phyloP scores from a whole-genome alignment of 805 yeast species.

The Metschnikowia aberdeeniae region DNA sequence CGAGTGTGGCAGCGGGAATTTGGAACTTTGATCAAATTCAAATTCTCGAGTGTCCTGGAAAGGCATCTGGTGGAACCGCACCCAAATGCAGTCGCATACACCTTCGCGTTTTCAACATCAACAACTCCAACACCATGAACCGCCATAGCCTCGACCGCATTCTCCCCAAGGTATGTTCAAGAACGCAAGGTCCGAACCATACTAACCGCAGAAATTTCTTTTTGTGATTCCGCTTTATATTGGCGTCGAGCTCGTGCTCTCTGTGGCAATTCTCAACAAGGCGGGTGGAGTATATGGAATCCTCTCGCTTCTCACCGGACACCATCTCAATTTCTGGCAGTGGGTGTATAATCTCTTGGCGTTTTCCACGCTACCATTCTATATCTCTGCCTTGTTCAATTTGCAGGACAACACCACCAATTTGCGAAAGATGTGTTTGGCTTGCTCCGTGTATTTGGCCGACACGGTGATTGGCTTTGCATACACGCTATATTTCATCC shows the following conservation, averaged over 20 bases:
- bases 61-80: too few species aligned
- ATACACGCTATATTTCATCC: conserved; percentile 70
- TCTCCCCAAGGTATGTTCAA: conserved; percentile 12
- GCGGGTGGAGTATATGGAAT: conserved; percentile 87
- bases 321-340: conserved; percentile 76
- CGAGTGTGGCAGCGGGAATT: neutral
- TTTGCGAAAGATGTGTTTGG: conserved; percentile 57
- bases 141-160: conserved; percentile 4
- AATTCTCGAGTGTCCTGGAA: too few species aligned
- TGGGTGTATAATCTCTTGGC: conserved; percentile 75
- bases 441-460: conserved; percentile 55
- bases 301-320: conserved; percentile 82
- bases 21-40: neutral
- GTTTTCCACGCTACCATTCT: conserved; percentile 58
- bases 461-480: conserved; percentile 67
- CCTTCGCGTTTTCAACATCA: neutral
- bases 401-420: conserved; percentile 44
- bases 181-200: neutral
- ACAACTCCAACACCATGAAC: neutral
- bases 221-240: conserved; percentile 71
- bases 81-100: neutral
- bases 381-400: conserved; percentile 51
- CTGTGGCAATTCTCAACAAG: conserved; percentile 76
- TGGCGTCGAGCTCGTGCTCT: conserved; percentile 80
- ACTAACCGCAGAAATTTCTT: conserved; percentile 49